Evolutionary conservation across 495 filamentous ascomycete species (phyloP).

Genomic region (Evansstolkia leycettana): DNA sequence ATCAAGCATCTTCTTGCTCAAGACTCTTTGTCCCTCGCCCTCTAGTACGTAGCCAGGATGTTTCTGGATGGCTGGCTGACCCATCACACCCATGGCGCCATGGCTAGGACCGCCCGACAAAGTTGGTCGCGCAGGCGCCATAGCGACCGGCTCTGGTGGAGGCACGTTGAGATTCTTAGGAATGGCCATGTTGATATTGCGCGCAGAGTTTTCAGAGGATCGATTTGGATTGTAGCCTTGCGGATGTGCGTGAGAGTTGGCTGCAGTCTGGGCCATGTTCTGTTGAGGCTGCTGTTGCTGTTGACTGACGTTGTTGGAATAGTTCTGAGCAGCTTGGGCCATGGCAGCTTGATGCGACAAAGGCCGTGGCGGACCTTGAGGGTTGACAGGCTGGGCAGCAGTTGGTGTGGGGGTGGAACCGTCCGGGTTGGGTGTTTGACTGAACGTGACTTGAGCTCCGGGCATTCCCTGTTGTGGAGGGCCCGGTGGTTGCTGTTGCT

Average conservation of each 20-base stretch:
- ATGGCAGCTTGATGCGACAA: conserved; percentile 53
- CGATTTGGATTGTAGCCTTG: conserved; percentile 37
- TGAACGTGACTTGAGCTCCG: conserved; percentile 27
- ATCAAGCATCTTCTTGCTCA: conserved; percentile 93
- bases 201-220: conserved; percentile 31
- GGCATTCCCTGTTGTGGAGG: conserved; percentile 24
- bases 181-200: conserved; percentile 57
- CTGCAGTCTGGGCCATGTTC: conserved; percentile 19
- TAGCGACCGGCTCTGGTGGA: conserved; percentile 55
- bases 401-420: conserved; percentile 30
- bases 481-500: conserved; percentile 22
- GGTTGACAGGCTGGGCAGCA: conserved; percentile 23
- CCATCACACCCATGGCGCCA: conserved; percentile 62
- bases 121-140: conserved; percentile 64
- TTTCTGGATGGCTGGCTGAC: conserved; percentile 73
- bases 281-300: conserved; percentile 22
- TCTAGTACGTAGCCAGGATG: conserved; percentile 73
- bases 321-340: conserved; percentile 44
- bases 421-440: conserved; percentile 20
- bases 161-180: conserved; percentile 63
- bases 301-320: conserved; percentile 30
- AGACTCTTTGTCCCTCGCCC: conserved; percentile 74
- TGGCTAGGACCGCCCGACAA: conserved; percentile 62
- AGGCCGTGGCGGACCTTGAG: conserved; percentile 41
- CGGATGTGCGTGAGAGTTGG: conserved; percentile 39